Conservation (phyloP, 768 basidiomycete species). For the Kwoniella sp. region DNA sequence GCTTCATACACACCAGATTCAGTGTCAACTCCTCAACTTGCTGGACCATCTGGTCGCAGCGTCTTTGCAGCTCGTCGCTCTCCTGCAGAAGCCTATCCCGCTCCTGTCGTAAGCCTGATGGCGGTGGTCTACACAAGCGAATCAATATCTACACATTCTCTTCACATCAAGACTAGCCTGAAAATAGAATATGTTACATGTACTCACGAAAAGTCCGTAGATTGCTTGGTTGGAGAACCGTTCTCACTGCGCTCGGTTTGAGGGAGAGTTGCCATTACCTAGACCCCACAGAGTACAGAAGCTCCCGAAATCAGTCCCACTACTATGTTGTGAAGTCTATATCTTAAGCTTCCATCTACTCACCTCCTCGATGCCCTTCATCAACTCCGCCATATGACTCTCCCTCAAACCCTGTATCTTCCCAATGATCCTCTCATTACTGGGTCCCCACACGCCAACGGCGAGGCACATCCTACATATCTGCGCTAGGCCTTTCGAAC, state of each 20-base stretch:
- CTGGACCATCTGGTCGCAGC: constrained; percentile 73
- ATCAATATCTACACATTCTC: not conserved
- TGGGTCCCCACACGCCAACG: constrained; percentile 84
- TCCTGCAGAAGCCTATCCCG: constrained; percentile 67
- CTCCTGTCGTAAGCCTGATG: constrained; percentile 63
- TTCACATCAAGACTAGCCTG: not conserved
- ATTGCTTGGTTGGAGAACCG: constrained; percentile 49
- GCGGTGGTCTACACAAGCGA: constrained; percentile 21
- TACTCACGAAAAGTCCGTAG: constrained; percentile 23
- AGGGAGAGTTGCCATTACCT: constrained; percentile 41
- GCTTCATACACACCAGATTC: constrained; percentile 62
- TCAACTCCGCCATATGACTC: constrained; percentile 80
- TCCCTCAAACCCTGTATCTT: constrained; percentile 84
- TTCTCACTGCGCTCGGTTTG: constrained; percentile 18
- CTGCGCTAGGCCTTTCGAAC: constrained; percentile 64
- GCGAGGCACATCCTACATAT: constrained; percentile 81
- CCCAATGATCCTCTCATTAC: constrained; percentile 83
- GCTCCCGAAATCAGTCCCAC: not conserved
- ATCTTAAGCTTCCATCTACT: constrained; percentile 34
- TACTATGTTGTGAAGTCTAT: not conserved
- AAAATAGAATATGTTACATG: not conserved
- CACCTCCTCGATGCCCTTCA: constrained; percentile 93
- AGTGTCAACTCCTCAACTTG: constrained; percentile 76
- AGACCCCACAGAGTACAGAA: not conserved
- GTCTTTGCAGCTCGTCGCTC: constrained; percentile 83